A percentile compares a stretch with the other conserved stretches of the same genome.
Evolutionary conservation across 2,329 filamentous ascomycete species (phyloP).

Genomic region (Penicillium expansum): DNA sequence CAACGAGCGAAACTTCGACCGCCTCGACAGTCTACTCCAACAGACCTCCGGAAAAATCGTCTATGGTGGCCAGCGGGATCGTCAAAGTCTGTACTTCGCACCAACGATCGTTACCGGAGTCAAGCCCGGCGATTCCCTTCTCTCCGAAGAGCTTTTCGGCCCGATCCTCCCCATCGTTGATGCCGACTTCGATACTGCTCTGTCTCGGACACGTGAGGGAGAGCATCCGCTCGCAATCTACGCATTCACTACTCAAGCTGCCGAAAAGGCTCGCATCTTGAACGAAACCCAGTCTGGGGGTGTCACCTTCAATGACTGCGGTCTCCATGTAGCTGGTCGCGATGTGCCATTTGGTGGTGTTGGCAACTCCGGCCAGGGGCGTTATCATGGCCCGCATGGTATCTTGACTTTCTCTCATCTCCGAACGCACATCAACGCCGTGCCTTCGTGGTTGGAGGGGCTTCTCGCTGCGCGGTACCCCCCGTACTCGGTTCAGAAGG

Average conservation of each 20-base stretch:
- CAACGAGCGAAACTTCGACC: constrained; percentile 45
- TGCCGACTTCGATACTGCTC: constrained; percentile 27
- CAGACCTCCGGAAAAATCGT: constrained; percentile 39
- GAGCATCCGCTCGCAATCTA: constrained; percentile 43
- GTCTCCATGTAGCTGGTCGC: constrained; percentile 45
- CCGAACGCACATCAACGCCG: constrained; percentile 22
- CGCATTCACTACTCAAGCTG: constrained; percentile 38
- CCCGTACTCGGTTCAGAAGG: constrained; percentile 18
- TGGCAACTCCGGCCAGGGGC: constrained; percentile 50
- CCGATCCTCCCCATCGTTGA: constrained; percentile 45
- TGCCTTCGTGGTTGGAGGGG: constrained; percentile 20
- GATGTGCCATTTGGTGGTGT: constrained; percentile 52
- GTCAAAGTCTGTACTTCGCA: constrained; percentile 31
- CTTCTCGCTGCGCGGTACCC: constrained; percentile 18
- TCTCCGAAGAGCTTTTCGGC: constrained; percentile 49
- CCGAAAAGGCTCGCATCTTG: constrained; percentile 36
- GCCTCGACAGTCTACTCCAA: constrained; percentile 39
- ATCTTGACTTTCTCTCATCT: constrained; percentile 42
- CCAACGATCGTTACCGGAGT: constrained; percentile 44
- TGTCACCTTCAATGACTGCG: constrained; percentile 52
- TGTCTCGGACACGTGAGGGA: constrained; percentile 21
- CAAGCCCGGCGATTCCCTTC: constrained; percentile 36
- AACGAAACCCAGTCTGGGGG: constrained; percentile 47
- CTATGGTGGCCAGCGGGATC: constrained; percentile 36
- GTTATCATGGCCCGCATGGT: constrained; percentile 51